Percentiles rank a stretch among this genome's conserved stretches.
phyloP scores from a whole-genome alignment of 805 yeast species.

The Candida sphagnicola region DNA sequence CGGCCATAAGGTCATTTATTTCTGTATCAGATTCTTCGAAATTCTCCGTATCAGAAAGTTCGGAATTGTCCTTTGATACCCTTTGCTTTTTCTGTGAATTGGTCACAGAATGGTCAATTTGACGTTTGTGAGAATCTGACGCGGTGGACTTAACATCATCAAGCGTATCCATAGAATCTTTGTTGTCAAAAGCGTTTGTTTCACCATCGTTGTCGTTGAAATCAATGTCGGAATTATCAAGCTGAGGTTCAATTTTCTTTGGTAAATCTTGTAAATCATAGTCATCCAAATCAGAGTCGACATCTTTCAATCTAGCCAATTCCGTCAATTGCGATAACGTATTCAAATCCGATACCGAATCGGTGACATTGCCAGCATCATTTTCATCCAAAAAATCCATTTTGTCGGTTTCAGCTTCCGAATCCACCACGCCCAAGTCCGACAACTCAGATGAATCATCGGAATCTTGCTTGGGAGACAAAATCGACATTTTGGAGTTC shows the following conservation, averaged over 20 bases:
- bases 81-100: too few relatives aligned
- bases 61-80: not conserved
- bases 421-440: slow-evolving; percentile 57
- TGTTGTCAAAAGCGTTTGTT: too few relatives aligned
- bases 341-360: slow-evolving; percentile 31
- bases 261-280: slow-evolving; percentile 9
- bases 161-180: too few relatives aligned
- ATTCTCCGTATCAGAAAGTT: not conserved
- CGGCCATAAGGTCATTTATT: slow-evolving; percentile 7
- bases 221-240: too few relatives aligned
- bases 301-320: slow-evolving; percentile 36
- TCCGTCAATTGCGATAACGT: slow-evolving; percentile 40
- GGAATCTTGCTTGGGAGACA: slow-evolving; percentile 3
- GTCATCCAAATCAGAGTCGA: slow-evolving; percentile 31
- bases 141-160: too few relatives aligned
- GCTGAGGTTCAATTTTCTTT: not conserved
- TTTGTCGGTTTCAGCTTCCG: slow-evolving; percentile 91
- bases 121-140: too few relatives aligned
- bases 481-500: not conserved
- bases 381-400: slow-evolving; percentile 55
- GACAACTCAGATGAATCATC: slow-evolving; percentile 42
- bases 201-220: too few relatives aligned
- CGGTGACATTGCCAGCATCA: slow-evolving; percentile 16
- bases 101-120: too few relatives aligned
- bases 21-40: slow-evolving; percentile 5